phyloP scores from a whole-genome alignment of 2,329 filamentous ascomycete genomes.

The Sarocladium kiliense region DNA sequence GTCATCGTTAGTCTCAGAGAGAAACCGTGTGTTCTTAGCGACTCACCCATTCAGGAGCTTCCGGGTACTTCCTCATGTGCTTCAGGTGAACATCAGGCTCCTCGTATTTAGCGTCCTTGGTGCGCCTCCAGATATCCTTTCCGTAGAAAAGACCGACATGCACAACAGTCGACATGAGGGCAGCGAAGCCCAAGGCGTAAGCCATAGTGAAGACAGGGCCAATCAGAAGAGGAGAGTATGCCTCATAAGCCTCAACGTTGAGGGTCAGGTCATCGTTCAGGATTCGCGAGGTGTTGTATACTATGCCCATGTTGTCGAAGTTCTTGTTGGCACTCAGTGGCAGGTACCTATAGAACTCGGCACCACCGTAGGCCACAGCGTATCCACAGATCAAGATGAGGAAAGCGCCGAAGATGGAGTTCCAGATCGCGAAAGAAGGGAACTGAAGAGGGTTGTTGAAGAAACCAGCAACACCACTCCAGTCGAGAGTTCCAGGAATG shows the following conservation, averaged over 20 bases:
- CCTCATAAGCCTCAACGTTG: conserved; percentile 45
- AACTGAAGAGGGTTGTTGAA: conserved; percentile 32
- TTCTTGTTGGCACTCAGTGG: conserved; percentile 46
- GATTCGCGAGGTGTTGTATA: conserved; percentile 49
- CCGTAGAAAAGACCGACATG: conserved; percentile 45
- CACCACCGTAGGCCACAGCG: conserved; percentile 41
- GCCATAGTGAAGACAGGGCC: conserved; percentile 44
- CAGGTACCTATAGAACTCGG: conserved; percentile 44
- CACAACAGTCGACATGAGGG: conserved; percentile 41
- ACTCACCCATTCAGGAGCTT: conserved; percentile 39
- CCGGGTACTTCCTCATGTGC: conserved; percentile 46
- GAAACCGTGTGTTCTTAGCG: not conserved
- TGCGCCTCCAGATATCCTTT: conserved; percentile 30
- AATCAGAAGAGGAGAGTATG: conserved; percentile 38
- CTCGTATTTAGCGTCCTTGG: conserved; percentile 21
- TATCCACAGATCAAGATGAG: conserved; percentile 46
- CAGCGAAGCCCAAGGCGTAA: conserved; percentile 49
- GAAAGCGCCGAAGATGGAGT: conserved; percentile 39
- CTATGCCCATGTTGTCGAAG: conserved; percentile 51
- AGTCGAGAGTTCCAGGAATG: conserved; percentile 46
- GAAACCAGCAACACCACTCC: conserved; percentile 32
- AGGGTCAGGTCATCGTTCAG: conserved; percentile 43
- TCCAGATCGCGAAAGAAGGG: conserved; percentile 42
- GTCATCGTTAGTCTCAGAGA: not conserved
- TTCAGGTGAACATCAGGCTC: conserved; percentile 35